Percentiles rank a stretch among this genome's conserved stretches.
phyloP scores from a whole-genome alignment of 1,139 yeast genomes.

The Geotrichum fermentans region DNA sequence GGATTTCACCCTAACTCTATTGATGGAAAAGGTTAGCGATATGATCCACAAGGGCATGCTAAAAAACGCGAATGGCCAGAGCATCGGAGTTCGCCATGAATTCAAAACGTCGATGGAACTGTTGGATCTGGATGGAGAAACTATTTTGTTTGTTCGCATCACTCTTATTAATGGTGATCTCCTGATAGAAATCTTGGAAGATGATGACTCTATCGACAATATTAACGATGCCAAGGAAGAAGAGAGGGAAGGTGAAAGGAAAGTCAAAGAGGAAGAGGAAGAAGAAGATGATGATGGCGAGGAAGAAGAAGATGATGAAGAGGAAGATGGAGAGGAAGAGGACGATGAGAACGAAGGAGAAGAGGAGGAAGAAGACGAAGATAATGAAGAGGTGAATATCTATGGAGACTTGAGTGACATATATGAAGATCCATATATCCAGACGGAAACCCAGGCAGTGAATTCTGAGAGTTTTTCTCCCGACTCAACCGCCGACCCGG shows the following conservation, averaged over 20 bases:
- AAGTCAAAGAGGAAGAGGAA: conserved; percentile 1
- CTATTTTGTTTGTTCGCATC: conserved; percentile 22
- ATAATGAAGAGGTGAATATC: not conserved
- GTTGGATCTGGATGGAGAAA: conserved; percentile 22
- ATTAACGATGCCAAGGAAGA: not conserved
- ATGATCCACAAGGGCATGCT: conserved; percentile 9
- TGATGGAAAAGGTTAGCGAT: conserved; percentile 2
- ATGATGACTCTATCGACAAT: conserved; percentile 10
- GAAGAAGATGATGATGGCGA: conserved; percentile 8
- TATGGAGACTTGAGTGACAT: not conserved
- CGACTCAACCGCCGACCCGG: too few species aligned
- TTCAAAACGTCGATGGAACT: conserved; percentile 25
- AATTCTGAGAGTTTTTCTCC: too few species aligned
- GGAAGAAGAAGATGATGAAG: conserved; percentile 5
- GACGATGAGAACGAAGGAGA: too few species aligned
- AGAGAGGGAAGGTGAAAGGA: not conserved
- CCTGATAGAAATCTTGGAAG: conserved; percentile 18
- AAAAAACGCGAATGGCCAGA: conserved; percentile 21
- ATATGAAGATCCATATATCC: conserved; percentile 3
- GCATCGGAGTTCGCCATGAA: conserved; percentile 22
- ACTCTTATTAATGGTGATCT: conserved; percentile 22
- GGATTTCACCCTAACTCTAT: conserved; percentile 16
- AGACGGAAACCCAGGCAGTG: too few species aligned
- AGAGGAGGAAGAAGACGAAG: too few species aligned
- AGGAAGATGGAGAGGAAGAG: conserved; percentile 2